Percentiles rank a stretch among this genome's conserved stretches.
Conservation (phyloP, 2,329 filamentous ascomycete species). For the Rhynchosporium agropyri region DNA sequence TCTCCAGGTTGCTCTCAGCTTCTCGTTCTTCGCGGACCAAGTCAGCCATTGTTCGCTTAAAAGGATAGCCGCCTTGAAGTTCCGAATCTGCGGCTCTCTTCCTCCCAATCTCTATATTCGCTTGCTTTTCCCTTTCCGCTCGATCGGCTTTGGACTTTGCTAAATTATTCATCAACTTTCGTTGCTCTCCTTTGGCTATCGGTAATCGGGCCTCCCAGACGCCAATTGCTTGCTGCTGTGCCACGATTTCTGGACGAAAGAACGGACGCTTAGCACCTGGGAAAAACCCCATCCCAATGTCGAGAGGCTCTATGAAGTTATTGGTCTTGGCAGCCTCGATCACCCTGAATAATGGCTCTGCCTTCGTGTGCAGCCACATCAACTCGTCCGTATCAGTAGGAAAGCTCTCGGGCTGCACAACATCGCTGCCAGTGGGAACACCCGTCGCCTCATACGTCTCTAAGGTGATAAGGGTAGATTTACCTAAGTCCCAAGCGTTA, state of each 20-base stretch:
- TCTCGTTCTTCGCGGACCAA: background rate
- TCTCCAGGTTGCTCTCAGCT: background rate
- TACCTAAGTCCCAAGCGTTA: background rate
- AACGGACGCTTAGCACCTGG: background rate
- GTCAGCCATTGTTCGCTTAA: background rate
- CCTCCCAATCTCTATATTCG: background rate
- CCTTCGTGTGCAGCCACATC: conserved; percentile 27
- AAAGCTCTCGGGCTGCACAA: conserved; percentile 19
- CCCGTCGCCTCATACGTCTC: background rate
- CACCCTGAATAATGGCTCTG: conserved; percentile 11
- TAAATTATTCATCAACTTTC: background rate
- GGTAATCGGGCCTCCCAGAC: background rate
- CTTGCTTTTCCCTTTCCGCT: background rate
- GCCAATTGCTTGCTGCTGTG: background rate
- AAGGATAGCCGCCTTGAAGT: background rate
- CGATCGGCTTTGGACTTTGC: background rate
- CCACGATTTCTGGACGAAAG: background rate
- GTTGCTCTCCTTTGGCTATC: background rate
- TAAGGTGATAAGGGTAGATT: background rate
- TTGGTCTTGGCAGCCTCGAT: background rate
- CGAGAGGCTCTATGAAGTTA: background rate
- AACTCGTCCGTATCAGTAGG: conserved; percentile 23
- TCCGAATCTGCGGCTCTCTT: conserved; percentile 10
- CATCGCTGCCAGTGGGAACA: background rate
- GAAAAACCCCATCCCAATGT: background rate